These are phyloP conservation scores for Pseudocercospora macadamiae DNA, from an alignment of 2,329 filamentous ascomycete species.

Conservation along the genomic window DNA sequence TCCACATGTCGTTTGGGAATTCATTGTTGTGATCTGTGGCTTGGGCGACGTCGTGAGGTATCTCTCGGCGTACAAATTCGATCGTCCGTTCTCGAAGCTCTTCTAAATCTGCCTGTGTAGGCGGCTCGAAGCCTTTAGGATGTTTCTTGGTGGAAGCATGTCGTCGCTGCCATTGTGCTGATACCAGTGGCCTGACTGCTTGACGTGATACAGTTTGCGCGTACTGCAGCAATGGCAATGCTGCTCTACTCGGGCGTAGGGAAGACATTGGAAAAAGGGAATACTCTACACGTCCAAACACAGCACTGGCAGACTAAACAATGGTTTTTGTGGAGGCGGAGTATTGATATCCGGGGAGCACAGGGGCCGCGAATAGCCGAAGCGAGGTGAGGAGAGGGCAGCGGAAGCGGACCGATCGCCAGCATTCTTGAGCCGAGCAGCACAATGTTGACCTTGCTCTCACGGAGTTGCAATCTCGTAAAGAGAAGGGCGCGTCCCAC, in stretches of 20 bases:
- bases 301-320: neutral
- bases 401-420: neutral
- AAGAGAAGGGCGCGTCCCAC: too few species aligned
- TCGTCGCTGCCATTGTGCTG: conserved; percentile 32
- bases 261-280: conserved; percentile 25
- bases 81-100: conserved; percentile 83
- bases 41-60: conserved; percentile 79
- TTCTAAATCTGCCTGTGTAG: conserved; percentile 71
- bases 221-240: conserved; percentile 30
- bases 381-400: neutral
- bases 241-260: conserved; percentile 29
- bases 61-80: conserved; percentile 86
- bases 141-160: conserved; percentile 67
- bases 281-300: too few species aligned
- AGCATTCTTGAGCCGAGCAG: too few species aligned
- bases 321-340: neutral
- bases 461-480: too few species aligned
- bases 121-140: conserved; percentile 67
- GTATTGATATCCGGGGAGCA: neutral
- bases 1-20: conserved; percentile 91
- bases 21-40: conserved; percentile 82
- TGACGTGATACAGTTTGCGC: conserved; percentile 11
- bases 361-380: neutral
- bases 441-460: too few species aligned
- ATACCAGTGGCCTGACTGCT: conserved; percentile 11